Conservation (phyloP, 2,329 filamentous ascomycete species). For the Aspergillaceae sp. region DNA sequence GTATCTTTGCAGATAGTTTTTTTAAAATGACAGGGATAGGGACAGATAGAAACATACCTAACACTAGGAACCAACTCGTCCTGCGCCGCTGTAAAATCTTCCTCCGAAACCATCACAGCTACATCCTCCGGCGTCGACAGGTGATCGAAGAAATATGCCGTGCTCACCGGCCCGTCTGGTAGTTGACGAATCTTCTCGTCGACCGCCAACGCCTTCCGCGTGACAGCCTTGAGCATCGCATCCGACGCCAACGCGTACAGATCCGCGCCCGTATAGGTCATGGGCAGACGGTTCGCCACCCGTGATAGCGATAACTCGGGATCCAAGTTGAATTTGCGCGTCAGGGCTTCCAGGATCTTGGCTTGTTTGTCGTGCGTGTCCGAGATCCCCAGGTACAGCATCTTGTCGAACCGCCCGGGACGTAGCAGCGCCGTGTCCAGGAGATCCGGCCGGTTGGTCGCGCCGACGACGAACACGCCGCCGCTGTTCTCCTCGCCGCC, state of each 20-base stretch:
- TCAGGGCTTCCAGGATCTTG: slow-evolving; percentile 87
- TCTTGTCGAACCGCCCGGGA: slow-evolving; percentile 92
- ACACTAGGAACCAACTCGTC: slow-evolving; percentile 86
- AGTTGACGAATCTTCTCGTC: slow-evolving; percentile 72
- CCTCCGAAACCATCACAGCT: slow-evolving; percentile 77
- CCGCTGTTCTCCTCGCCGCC: slow-evolving; percentile 70
- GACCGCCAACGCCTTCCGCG: slow-evolving; percentile 72
- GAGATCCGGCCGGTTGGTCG: slow-evolving; percentile 88
- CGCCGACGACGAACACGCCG: slow-evolving; percentile 93
- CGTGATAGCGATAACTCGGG: slow-evolving; percentile 65
- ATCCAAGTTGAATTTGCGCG: slow-evolving; percentile 83
- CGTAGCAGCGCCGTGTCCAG: slow-evolving; percentile 82
- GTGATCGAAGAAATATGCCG: slow-evolving; percentile 95
- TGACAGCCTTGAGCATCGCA: slow-evolving; percentile 97
- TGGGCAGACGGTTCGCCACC: slow-evolving; percentile 71
- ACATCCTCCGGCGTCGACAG: slow-evolving; percentile 73
- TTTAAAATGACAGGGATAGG: neutral
- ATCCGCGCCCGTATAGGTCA: slow-evolving; percentile 95
- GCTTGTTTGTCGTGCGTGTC: slow-evolving; percentile 96
- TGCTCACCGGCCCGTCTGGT: slow-evolving; percentile 54
- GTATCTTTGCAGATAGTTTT: slow-evolving; percentile 4
- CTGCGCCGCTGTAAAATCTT: slow-evolving; percentile 76
- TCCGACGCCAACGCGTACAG: slow-evolving; percentile 96
- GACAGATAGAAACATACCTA: slow-evolving; percentile 30
- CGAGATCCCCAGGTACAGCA: slow-evolving; percentile 92